phyloP scores from a whole-genome alignment of 2,329 filamentous ascomycete genomes.

The Saccharata proteae region DNA sequence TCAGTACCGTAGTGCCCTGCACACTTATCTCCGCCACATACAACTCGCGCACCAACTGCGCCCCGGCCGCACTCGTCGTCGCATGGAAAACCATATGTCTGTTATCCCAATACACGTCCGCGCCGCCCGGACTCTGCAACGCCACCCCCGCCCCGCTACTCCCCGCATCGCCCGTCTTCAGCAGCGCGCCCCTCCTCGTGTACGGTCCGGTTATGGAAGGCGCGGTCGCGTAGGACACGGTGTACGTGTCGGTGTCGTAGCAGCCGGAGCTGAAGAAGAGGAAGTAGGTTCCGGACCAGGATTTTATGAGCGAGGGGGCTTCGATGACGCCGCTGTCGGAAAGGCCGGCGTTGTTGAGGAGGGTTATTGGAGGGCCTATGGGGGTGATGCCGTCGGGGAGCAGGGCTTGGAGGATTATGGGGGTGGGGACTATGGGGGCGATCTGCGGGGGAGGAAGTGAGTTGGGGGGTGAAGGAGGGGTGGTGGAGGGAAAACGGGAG shows the following conservation, averaged over 20 bases:
- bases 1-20: too few relatives aligned
- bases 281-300: constrained; percentile 39
- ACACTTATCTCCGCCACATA: too few relatives aligned
- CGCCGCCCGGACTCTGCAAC: constrained; percentile 1
- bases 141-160: not conserved
- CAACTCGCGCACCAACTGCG: too few relatives aligned
- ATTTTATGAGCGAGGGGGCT: constrained; percentile 43
- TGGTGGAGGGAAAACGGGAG: not conserved
- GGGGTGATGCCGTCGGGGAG: constrained; percentile 39
- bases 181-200: constrained; percentile 3
- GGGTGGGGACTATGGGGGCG: constrained; percentile 33
- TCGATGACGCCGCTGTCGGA: constrained; percentile 44
- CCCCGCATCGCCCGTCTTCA: constrained; percentile 2
- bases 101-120: constrained; percentile 6
- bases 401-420: constrained; percentile 46
- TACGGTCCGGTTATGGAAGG: constrained; percentile 13
- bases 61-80: too few relatives aligned
- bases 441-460: constrained; percentile 19
- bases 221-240: constrained; percentile 47
- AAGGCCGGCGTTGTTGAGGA: constrained; percentile 34
- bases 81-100: constrained; percentile 4
- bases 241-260: constrained; percentile 42
- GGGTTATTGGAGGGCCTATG: constrained; percentile 35
- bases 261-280: constrained; percentile 53
- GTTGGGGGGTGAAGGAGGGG: not conserved